Evolutionary conservation across 1,284 basidiomycete genomes (phyloP).

Genomic region (Mycosarcoma maydis): DNA sequence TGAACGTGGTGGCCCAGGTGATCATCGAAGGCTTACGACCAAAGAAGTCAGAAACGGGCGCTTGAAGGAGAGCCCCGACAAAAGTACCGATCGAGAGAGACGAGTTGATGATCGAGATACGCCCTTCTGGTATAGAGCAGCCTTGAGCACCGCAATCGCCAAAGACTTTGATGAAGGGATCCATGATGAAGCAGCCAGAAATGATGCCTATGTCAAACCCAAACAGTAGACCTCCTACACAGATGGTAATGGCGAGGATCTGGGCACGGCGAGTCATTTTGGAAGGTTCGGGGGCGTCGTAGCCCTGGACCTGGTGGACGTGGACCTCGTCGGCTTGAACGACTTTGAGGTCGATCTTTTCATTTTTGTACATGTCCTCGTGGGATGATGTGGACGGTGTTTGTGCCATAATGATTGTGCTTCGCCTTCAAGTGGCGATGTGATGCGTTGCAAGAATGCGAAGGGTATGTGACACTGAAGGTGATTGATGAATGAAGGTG

Average conservation of each 20-base stretch:
- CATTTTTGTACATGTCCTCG: slow-evolving; percentile 41
- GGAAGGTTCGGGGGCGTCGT: slow-evolving; percentile 43
- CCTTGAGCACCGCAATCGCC: slow-evolving; percentile 34
- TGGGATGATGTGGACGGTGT: slow-evolving; percentile 30
- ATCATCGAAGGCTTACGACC: slow-evolving; percentile 75
- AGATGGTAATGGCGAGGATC: slow-evolving; percentile 46
- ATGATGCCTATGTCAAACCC: slow-evolving; percentile 56
- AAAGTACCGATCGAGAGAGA: slow-evolving; percentile 80
- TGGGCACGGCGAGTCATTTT: slow-evolving; percentile 42
- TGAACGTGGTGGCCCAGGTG: slow-evolving; percentile 71
- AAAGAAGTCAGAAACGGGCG: slow-evolving; percentile 71
- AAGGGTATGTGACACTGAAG: background rate
- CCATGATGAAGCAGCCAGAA: slow-evolving; percentile 53
- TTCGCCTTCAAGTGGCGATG: background rate
- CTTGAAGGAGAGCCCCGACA: slow-evolving; percentile 72
- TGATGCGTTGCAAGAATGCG: background rate
- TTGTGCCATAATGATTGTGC: slow-evolving; percentile 8
- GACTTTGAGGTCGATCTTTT: slow-evolving; percentile 38
- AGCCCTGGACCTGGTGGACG: slow-evolving; percentile 29
- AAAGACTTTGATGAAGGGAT: slow-evolving; percentile 45
- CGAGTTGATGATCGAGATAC: slow-evolving; percentile 75
- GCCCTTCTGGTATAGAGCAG: slow-evolving; percentile 54
- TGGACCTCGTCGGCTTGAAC: slow-evolving; percentile 34
- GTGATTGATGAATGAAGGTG: too few species aligned
- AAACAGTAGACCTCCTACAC: slow-evolving; percentile 50